Evolutionary conservation across 352 stramenopile genomes (phyloP).

Genomic region (Globisporangium radiosum): DNA sequence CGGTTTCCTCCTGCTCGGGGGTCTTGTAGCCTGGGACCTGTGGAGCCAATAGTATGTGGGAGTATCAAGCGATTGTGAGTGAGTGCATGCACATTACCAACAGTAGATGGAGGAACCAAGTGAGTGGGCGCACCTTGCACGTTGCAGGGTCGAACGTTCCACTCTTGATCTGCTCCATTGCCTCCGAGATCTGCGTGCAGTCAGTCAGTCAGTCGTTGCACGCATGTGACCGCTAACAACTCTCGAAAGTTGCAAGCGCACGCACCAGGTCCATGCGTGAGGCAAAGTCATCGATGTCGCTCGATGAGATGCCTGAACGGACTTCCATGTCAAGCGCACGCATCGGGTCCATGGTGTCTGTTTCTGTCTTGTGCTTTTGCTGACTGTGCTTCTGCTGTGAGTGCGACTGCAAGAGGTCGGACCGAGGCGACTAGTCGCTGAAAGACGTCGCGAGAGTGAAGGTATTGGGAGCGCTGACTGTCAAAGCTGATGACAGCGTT

Average conservation of each 20-base stretch:
- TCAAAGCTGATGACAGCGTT: too few relatives aligned
- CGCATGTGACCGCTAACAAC: too few relatives aligned
- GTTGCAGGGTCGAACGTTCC: slow-evolving; percentile 67
- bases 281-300: slow-evolving; percentile 70
- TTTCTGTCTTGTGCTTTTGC: too few relatives aligned
- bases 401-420: background rate
- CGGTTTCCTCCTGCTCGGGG: slow-evolving; percentile 56
- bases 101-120: background rate
- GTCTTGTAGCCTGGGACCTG: slow-evolving; percentile 77
- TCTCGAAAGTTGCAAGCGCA: background rate
- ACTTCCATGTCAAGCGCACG: slow-evolving; percentile 62
- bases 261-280: slow-evolving; percentile 62
- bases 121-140: slow-evolving; percentile 38
- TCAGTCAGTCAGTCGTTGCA: background rate
- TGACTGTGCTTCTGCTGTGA: background rate
- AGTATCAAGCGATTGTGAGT: background rate
- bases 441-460: background rate
- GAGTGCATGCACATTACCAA: background rate
- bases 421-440: background rate
- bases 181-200: slow-evolving; percentile 41
- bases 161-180: slow-evolving; percentile 77
- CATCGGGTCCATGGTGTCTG: slow-evolving; percentile 44
- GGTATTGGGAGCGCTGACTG: too few relatives aligned
- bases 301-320: slow-evolving; percentile 48
- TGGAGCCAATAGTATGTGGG: background rate